Percentiles rank a stretch among this genome's conserved stretches.
Evolutionary conservation across 441 rosid genomes (phyloP).

Genomic region (Adansonia madagascariensis): DNA sequence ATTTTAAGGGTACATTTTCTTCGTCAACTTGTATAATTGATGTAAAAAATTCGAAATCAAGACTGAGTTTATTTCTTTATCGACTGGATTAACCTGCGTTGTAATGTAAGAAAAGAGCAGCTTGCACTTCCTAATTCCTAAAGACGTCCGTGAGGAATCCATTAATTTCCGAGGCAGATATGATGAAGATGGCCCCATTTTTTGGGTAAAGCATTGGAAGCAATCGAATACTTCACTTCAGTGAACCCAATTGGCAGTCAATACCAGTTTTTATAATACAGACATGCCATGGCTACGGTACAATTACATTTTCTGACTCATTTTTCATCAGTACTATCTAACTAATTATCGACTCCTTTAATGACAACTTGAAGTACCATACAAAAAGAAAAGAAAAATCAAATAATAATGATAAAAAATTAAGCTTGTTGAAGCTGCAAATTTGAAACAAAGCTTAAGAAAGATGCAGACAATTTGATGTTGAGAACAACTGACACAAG

Average conservation of each 20-base stretch:
- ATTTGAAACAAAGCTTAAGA: not conserved
- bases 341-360: not conserved
- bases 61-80: too few species aligned
- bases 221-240: slow-evolving; percentile 8
- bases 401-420: not conserved
- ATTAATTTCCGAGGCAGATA: not conserved
- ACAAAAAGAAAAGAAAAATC: too few species aligned
- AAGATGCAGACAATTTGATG: not conserved
- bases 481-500: not conserved
- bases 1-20: too few species aligned
- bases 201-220: not conserved
- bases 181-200: slow-evolving; percentile 4
- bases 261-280: slow-evolving; percentile 7
- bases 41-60: not conserved
- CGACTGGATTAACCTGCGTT: not conserved
- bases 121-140: not conserved
- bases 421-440: not conserved
- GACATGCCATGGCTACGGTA: not conserved
- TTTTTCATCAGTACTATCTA: not conserved
- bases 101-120: not conserved
- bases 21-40: not conserved
- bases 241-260: slow-evolving; percentile 17
- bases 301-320: not conserved
- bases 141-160: not conserved
- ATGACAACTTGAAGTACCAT: not conserved